phyloP scores from a whole-genome alignment of 192 early-diverging fungal species.

The Jimgerdemannia flammicorona region DNA sequence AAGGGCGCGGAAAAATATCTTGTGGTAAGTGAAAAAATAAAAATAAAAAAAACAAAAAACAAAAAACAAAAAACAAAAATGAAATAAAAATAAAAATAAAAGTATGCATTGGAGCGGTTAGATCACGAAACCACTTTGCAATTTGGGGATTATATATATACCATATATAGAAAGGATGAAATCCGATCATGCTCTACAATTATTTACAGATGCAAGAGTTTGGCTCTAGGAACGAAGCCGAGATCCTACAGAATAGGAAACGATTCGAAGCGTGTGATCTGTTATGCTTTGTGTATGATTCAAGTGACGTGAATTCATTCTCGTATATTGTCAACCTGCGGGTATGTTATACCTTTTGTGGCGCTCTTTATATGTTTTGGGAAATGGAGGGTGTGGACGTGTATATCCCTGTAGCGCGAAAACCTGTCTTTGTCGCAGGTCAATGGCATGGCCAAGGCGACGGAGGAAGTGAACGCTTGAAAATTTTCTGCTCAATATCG shows the following conservation, averaged over 20 bases:
- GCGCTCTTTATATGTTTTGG: background rate
- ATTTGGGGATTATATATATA: too few relatives aligned
- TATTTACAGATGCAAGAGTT: constrained; percentile 83
- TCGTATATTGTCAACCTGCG: constrained; percentile 81
- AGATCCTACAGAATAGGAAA: constrained; percentile 86
- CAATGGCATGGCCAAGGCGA: background rate
- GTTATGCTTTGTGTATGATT: constrained; percentile 93
- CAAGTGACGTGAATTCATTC: constrained; percentile 91
- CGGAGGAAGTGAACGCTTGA: background rate
- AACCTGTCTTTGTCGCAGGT: constrained; percentile 9
- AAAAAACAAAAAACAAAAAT: too few relatives aligned
- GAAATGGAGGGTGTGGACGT: background rate
- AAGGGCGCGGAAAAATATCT: constrained; percentile 93
- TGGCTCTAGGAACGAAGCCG: constrained; percentile 78
- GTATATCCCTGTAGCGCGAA: constrained; percentile 1
- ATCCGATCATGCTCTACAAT: too few relatives aligned
- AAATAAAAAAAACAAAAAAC: too few relatives aligned
- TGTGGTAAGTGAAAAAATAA: constrained; percentile 54
- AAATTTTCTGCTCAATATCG: too few relatives aligned
- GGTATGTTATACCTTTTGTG: constrained; percentile 34
- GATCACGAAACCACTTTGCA: too few relatives aligned
- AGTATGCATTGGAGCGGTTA: background rate
- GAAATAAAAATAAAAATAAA: background rate
- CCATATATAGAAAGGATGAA: too few relatives aligned
- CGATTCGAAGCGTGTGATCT: constrained; percentile 88